Percentiles rank a stretch among this genome's conserved stretches.
These are phyloP conservation scores for Carallia brachiata DNA, from an alignment of 345 rosid species.

Conservation along the genomic window DNA sequence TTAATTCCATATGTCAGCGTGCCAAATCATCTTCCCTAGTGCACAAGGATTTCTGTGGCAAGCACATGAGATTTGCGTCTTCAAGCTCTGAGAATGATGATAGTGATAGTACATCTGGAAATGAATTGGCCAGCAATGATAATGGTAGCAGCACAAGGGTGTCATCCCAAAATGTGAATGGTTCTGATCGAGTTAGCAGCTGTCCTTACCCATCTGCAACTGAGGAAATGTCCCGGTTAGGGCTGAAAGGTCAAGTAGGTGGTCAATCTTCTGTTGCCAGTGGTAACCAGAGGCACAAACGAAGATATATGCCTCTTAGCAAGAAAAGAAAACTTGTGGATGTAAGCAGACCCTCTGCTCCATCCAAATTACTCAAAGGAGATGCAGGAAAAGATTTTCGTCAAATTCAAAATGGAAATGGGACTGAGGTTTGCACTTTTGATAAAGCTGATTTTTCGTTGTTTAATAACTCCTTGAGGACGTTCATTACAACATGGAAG, in stretches of 20 bases:
- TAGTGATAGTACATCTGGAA: slow-evolving; percentile 34
- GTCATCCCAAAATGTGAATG: slow-evolving; percentile 22
- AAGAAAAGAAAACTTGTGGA: slow-evolving; percentile 41
- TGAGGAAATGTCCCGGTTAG: slow-evolving; percentile 77
- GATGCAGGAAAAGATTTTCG: background rate
- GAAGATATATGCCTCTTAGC: background rate
- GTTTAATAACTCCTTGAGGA: slow-evolving; percentile 39
- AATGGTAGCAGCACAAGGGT: slow-evolving; percentile 3
- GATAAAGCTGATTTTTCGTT: slow-evolving; percentile 50
- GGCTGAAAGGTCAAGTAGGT: slow-evolving; percentile 48
- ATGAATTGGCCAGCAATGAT: slow-evolving; percentile 23
- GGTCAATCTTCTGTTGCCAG: slow-evolving; percentile 22
- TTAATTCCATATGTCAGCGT: slow-evolving; percentile 49
- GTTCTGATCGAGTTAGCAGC: slow-evolving; percentile 48
- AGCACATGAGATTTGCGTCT: slow-evolving; percentile 59
- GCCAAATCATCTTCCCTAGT: slow-evolving; percentile 58
- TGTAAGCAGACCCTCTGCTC: slow-evolving; percentile 22
- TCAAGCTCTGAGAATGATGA: slow-evolving; percentile 58
- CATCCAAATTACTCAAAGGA: slow-evolving; percentile 37
- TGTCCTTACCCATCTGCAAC: slow-evolving; percentile 93
- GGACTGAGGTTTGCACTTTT: slow-evolving; percentile 13
- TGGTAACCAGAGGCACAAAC: slow-evolving; percentile 26
- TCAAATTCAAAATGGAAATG: slow-evolving; percentile 25
- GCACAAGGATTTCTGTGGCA: slow-evolving; percentile 51
- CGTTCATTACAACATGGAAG: slow-evolving; percentile 82